phyloP scores from a whole-genome alignment of 257 asterid genomes.

The Scutellaria minor region DNA sequence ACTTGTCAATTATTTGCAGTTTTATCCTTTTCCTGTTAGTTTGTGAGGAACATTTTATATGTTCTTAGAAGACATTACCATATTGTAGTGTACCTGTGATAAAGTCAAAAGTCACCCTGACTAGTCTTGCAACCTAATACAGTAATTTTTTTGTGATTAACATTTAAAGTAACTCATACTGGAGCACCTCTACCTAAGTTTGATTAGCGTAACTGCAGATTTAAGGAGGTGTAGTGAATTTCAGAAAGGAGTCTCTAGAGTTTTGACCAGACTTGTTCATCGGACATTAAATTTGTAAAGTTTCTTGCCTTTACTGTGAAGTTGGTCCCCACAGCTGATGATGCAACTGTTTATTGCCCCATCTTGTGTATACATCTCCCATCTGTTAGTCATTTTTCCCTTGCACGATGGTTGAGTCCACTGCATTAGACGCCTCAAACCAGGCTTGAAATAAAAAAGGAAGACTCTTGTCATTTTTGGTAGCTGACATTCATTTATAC shows the following conservation, averaged over 20 bases:
- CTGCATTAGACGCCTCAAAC: constrained; percentile 21
- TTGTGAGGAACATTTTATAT: constrained; percentile 4
- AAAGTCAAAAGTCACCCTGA: constrained; percentile 21
- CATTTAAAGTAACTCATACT: constrained; percentile 15
- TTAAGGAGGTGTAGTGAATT: neutral
- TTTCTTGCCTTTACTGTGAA: constrained; percentile 23
- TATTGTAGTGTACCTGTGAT: constrained; percentile 1
- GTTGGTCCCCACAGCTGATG: constrained; percentile 21
- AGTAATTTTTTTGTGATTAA: neutral
- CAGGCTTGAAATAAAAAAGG: neutral
- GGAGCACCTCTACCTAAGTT: constrained; percentile 8
- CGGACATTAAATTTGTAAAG: neutral
- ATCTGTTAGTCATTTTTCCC: constrained; percentile 2
- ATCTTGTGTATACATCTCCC: constrained; percentile 18
- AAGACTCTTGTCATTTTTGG: neutral
- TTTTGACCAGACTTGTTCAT: neutral
- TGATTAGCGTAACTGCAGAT: constrained; percentile 2
- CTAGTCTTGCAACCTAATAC: constrained; percentile 26
- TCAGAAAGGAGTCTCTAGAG: neutral
- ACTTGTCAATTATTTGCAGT: constrained; percentile 5
- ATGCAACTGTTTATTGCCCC: neutral
- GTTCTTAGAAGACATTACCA: constrained; percentile 2
- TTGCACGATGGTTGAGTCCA: neutral
- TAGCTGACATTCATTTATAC: constrained; percentile 6
- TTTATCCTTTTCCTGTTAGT: constrained; percentile 17